Evolutionary conservation across 2,329 filamentous ascomycete genomes (phyloP), one percentile per base, ranked within the genome.

Genomic region (Aspergillus brasiliensis): DNA sequence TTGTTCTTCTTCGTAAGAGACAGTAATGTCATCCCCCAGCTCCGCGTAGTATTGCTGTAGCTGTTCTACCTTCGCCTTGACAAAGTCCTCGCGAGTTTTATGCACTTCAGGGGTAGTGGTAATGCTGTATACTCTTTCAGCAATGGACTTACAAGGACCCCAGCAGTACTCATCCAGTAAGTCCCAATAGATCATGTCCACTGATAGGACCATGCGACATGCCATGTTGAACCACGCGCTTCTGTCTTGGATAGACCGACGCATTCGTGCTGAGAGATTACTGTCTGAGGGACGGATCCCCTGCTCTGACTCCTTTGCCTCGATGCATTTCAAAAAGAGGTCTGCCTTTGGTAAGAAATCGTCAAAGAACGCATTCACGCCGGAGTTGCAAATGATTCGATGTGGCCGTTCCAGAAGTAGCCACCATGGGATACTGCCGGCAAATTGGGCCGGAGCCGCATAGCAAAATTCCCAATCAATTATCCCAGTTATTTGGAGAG

Each of bases 391-490:
- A 2, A 62, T 37, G 4, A 57, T 21, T 5, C 5, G 10, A 21
- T 62, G 19, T 4, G 67, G 65, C 23, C 52, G 54, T 21, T 44
- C 10, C 7, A 57, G 44, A 19, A 63, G 49, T 11, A 65, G 15
- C 58, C 60, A 62, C 57, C 46, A 67, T 4, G 66, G 64, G 4
- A 65, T 56, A 27, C 51, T 59, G 10, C 64, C 57, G 1, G 65
- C 56, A 37, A 69, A 68, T 7, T 63, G 57, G 1, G 49, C n/a
- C 2, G 64, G 67, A 4, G 57, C 69, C 21, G 66, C 56, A 51
- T 71, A 68, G n/a, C 61, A 62, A 51, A 68, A 73, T 48, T 74
- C 69, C 70, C 69, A 72, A 57, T 73, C 70, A n/a, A 73, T 63
- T 3, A 65, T 67, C 1, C 59, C 67, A 1, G 59, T 57, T 19